phyloP scores from a whole-genome alignment of 768 basidiomycete genomes.

The Suillus brevipes region DNA sequence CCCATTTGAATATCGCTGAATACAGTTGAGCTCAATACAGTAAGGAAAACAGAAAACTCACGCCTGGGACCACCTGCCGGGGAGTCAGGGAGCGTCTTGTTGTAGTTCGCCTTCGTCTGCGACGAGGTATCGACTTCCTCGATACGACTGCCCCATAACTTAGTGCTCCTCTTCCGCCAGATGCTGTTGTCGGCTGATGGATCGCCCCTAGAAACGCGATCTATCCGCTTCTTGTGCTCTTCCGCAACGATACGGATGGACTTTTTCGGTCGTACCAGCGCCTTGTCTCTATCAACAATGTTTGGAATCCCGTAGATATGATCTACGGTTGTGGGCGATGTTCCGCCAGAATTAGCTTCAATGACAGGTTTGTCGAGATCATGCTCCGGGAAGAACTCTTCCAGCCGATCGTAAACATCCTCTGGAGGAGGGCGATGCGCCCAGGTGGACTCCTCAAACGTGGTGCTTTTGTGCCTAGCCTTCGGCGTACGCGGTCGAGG shows the following conservation, averaged over 20 bases:
- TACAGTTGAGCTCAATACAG: conserved; percentile 18
- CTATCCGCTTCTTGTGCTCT: conserved; percentile 78
- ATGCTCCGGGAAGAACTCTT: conserved; percentile 94
- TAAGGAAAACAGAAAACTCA: conserved; percentile 41
- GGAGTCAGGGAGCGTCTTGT: conserved; percentile 52
- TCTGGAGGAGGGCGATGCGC: conserved; percentile 89
- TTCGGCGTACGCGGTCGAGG: conserved; percentile 28
- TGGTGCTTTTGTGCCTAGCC: conserved; percentile 42
- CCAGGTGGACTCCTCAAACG: conserved; percentile 79
- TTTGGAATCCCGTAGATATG: conserved; percentile 40
- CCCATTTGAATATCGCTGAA: conserved; percentile 94
- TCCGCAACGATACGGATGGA: conserved; percentile 91
- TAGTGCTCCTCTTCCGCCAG: conserved; percentile 83
- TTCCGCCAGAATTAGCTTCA: conserved; percentile 78
- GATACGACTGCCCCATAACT: conserved; percentile 90
- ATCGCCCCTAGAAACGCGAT: conserved; percentile 66
- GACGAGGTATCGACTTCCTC: conserved; percentile 87
- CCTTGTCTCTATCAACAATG: conserved; percentile 34
- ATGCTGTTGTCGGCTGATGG: conserved; percentile 49
- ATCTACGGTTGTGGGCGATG: conserved; percentile 71
- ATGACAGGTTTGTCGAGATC: conserved; percentile 96
- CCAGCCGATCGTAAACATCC: conserved; percentile 88
- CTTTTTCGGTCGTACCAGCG: conserved; percentile 70
- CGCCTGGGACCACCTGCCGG: conserved; percentile 65
- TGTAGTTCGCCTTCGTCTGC: conserved; percentile 50